phyloP scores from a whole-genome alignment of 2,329 filamentous ascomycete genomes.

The Fonsecaea erecta region DNA sequence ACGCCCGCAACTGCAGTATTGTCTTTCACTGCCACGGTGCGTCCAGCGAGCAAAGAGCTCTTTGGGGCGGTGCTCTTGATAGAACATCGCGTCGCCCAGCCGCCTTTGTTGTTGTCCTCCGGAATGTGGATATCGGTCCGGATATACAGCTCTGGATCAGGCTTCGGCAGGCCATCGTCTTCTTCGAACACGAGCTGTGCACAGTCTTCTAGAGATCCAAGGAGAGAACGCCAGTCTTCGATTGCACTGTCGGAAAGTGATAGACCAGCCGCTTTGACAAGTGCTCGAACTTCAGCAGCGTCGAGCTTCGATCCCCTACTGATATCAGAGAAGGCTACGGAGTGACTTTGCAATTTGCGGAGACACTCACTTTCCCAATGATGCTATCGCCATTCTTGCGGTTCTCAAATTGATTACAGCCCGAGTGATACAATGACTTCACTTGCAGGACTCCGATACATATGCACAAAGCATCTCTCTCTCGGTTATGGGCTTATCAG shows the following conservation, averaged over 20 bases:
- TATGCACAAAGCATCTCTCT: not conserved
- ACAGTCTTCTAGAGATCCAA: constrained; percentile 6
- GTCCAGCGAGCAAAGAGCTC: not conserved
- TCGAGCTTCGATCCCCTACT: constrained; percentile 4
- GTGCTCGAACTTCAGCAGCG: constrained; percentile 10
- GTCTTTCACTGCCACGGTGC: constrained; percentile 43
- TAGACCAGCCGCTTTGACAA: constrained; percentile 2
- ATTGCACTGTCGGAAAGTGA: constrained; percentile 2
- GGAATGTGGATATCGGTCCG: constrained; percentile 6
- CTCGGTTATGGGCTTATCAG: not conserved
- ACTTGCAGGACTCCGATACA: not conserved
- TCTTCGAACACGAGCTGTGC: constrained; percentile 9
- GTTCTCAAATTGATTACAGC: not conserved
- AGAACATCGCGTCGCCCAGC: constrained; percentile 10
- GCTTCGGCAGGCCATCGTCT: constrained; percentile 7
- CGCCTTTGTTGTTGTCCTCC: constrained; percentile 13
- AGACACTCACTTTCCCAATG: constrained; percentile 4
- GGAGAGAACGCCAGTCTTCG: constrained; percentile 14
- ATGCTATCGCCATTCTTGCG: not conserved
- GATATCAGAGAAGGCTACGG: not conserved
- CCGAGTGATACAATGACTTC: not conserved
- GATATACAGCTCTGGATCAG: constrained; percentile 3
- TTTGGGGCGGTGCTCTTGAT: constrained; percentile 12
- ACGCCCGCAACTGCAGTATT: constrained; percentile 54
- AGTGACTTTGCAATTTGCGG: too few relatives aligned